phyloP scores from a whole-genome alignment of 2,329 filamentous ascomycete species.

The Ustilaginoidea virens region DNA sequence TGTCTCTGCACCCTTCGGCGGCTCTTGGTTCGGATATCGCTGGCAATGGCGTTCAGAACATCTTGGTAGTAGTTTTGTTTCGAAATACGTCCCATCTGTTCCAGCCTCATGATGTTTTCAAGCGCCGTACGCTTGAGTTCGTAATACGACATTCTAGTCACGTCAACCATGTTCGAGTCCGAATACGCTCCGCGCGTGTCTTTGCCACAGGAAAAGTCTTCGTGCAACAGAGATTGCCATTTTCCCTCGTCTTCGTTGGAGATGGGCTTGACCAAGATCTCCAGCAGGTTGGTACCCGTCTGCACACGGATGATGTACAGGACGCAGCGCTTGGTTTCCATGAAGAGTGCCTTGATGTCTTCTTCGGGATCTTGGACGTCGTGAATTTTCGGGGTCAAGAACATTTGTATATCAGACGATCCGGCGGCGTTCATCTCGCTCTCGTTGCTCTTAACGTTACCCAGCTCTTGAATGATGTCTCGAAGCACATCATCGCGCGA shows the following conservation, averaged over 20 bases:
- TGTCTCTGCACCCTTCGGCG: conserved; percentile 81
- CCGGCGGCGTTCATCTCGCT: conserved; percentile 79
- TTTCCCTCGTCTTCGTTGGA: conserved; percentile 74
- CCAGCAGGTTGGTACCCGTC: conserved; percentile 78
- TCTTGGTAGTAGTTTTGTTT: conserved; percentile 90
- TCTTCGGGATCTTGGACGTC: conserved; percentile 87
- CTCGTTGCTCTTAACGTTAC: conserved; percentile 93
- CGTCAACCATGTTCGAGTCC: conserved; percentile 76
- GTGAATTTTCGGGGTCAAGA: conserved; percentile 76
- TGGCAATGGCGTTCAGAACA: conserved; percentile 89
- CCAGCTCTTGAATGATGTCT: conserved; percentile 84
- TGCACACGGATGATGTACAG: conserved; percentile 97
- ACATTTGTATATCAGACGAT: conserved; percentile 80
- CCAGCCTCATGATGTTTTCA: conserved; percentile 83
- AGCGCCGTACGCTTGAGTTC: conserved; percentile 86
- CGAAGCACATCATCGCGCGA: conserved; percentile 73
- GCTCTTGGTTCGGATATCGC: conserved; percentile 96
- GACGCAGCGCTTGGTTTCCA: conserved; percentile 95
- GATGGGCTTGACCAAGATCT: conserved; percentile 87
- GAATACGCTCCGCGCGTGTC: conserved; percentile 74
- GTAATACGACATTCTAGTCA: conserved; percentile 77
- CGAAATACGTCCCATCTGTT: conserved; percentile 78
- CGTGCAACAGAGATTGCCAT: conserved; percentile 67
- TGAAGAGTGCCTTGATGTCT: conserved; percentile 81
- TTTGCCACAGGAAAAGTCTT: conserved; percentile 57